Conservation (phyloP, 1,284 basidiomycete species). For the Pseudozyma hubeiensis region DNA sequence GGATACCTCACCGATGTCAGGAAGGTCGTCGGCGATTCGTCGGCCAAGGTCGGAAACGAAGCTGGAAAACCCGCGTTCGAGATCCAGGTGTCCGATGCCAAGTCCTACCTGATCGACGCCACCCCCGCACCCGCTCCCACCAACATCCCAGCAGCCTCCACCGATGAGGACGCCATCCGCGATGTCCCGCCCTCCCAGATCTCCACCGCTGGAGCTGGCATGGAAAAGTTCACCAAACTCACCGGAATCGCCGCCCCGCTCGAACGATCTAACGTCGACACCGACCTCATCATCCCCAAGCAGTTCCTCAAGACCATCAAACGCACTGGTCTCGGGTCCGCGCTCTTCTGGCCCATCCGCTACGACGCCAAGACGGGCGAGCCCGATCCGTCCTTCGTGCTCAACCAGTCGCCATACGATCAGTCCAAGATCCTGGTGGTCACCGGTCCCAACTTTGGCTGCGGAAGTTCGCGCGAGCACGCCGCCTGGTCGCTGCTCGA, state of each 20-base stretch:
- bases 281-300: conserved; percentile 67
- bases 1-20: conserved; percentile 68
- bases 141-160: conserved; percentile 14
- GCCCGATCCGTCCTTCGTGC: conserved; percentile 55
- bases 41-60: conserved; percentile 48
- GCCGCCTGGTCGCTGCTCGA: conserved; percentile 66
- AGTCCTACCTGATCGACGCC: conserved; percentile 56
- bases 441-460: conserved; percentile 65
- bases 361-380: conserved; percentile 65
- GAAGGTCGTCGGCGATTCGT: conserved; percentile 49
- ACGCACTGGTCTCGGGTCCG: conserved; percentile 64
- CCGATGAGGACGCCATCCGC: conserved; percentile 57
- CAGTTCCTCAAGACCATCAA: conserved; percentile 68
- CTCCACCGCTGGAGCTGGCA: conserved; percentile 50
- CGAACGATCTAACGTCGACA: conserved; percentile 66
- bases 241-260: conserved; percentile 65
- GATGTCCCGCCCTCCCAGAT: conserved; percentile 44
- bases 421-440: conserved; percentile 63
- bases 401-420: conserved; percentile 61
- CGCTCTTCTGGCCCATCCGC: conserved; percentile 64
- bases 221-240: conserved; percentile 63
- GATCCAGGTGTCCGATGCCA: conserved; percentile 58
- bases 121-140: conserved; percentile 42
- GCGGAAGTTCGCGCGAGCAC: conserved; percentile 65
- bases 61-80: conserved; percentile 55